Evolutionary conservation across 2,329 filamentous ascomycete genomes (phyloP).

Genomic region (Macrophomina phaseolina): DNA sequence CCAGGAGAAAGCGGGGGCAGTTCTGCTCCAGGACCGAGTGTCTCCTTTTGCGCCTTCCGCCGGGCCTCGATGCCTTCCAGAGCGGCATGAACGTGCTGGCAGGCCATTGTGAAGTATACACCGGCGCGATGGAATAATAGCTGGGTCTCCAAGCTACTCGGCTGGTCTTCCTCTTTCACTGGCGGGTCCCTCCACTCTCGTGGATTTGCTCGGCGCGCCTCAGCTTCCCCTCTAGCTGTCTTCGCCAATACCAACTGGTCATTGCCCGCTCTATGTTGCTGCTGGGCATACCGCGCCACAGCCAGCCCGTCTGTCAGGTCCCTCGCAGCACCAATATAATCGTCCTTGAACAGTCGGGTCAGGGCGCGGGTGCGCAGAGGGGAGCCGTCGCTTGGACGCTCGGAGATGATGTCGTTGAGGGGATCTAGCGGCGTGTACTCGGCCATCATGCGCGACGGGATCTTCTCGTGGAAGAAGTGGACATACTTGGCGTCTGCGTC

Average conservation of each 20-base stretch:
- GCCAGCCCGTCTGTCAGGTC: constrained; percentile 73
- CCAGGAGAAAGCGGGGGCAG: constrained; percentile 46
- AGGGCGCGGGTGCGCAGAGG: constrained; percentile 75
- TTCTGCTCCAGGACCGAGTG: constrained; percentile 37
- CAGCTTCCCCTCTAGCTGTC: constrained; percentile 45
- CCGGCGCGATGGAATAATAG: constrained; percentile 77
- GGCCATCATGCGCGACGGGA: constrained; percentile 74
- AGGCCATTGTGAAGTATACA: constrained; percentile 74
- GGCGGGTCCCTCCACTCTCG: constrained; percentile 41
- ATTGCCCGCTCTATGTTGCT: constrained; percentile 57
- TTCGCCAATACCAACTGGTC: constrained; percentile 61
- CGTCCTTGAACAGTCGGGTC: constrained; percentile 76
- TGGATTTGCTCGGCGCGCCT: constrained; percentile 34
- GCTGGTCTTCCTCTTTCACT: constrained; percentile 69
- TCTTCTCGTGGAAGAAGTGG: constrained; percentile 93
- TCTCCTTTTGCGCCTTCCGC: constrained; percentile 33
- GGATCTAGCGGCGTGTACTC: constrained; percentile 72
- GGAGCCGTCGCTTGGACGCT: constrained; percentile 67
- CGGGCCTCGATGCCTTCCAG: constrained; percentile 53
- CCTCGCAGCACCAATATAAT: constrained; percentile 70
- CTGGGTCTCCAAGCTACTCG: constrained; percentile 75
- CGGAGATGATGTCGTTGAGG: constrained; percentile 70
- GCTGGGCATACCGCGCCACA: constrained; percentile 59
- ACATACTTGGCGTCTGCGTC: constrained; percentile 82
- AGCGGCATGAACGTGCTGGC: constrained; percentile 65